phyloP scores from a whole-genome alignment of 306 rosid genomes.

The Arachis hypogaea region DNA sequence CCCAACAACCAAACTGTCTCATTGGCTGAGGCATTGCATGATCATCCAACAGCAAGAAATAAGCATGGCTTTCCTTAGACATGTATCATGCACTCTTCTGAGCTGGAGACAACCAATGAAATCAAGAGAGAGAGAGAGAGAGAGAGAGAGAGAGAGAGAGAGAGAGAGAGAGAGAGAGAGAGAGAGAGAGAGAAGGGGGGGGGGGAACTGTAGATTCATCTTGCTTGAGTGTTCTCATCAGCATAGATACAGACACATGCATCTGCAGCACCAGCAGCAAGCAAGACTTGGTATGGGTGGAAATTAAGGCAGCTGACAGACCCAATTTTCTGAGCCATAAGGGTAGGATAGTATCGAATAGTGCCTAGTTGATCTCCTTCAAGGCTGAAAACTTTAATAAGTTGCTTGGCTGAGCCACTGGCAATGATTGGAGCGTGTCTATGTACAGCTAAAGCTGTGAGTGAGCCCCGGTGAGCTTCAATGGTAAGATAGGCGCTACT shows the following conservation, averaged over 20 bases:
- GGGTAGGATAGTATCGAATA: conserved; percentile 79
- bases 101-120: conserved; percentile 43
- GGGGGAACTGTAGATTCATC: conserved; percentile 46
- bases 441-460: conserved; percentile 93
- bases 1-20: neutral
- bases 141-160: too few relatives aligned
- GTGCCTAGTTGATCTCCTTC: conserved; percentile 89
- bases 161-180: too few relatives aligned
- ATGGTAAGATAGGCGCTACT: conserved; percentile 75
- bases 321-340: conserved; percentile 97
- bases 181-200: neutral
- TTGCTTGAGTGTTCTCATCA: conserved; percentile 66
- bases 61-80: conserved; percentile 35
- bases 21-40: conserved; percentile 19
- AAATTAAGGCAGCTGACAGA: conserved; percentile 86
- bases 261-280: conserved; percentile 95
- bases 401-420: conserved; percentile 96
- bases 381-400: conserved; percentile 84
- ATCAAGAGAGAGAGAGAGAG: neutral
- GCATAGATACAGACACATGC: conserved; percentile 82
- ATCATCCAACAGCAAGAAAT: conserved; percentile 43
- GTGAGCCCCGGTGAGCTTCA: conserved; percentile 89
- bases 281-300: conserved; percentile 87
- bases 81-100: conserved; percentile 44
- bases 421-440: conserved; percentile 96